Conservation (phyloP, 2,329 filamentous ascomycete species). For the Madurella fahalii region DNA sequence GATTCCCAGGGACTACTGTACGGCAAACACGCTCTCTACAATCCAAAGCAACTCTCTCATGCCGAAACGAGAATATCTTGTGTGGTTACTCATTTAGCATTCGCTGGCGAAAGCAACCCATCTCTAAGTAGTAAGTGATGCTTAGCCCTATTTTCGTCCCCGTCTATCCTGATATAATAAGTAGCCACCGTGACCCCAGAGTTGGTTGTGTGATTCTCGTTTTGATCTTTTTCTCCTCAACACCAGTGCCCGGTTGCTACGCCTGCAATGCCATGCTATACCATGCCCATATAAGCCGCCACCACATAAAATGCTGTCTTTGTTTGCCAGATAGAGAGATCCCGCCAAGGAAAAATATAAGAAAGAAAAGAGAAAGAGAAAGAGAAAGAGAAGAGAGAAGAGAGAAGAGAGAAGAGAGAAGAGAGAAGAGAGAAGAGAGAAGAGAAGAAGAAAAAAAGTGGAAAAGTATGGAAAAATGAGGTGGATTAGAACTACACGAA, state of each 20-base stretch:
- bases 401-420: neutral
- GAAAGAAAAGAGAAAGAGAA: constrained; percentile 1
- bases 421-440: constrained; percentile 1
- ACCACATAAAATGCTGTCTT: constrained; percentile 5
- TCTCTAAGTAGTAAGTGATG: neutral
- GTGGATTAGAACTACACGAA: constrained; percentile 10
- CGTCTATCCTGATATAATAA: neutral
- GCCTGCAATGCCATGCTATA: constrained; percentile 10
- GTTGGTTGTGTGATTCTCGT: neutral
- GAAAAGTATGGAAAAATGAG: neutral
- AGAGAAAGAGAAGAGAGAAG: neutral
- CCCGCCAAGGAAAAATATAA: neutral
- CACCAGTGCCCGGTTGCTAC: neutral
- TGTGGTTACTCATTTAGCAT: constrained; percentile 9
- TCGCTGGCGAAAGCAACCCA: neutral
- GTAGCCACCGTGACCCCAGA: neutral
- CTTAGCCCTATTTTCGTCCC: neutral
- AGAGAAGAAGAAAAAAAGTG: neutral
- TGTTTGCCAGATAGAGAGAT: neutral
- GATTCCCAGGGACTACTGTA: too few species aligned
- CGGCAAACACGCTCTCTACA: too few species aligned
- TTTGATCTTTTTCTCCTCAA: neutral
- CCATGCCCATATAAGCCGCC: constrained; percentile 6
- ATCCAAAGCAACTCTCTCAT: too few species aligned
- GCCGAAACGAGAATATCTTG: neutral